Conservation (phyloP, 441 rosid genomes). For the Populus hybrid region DNA sequence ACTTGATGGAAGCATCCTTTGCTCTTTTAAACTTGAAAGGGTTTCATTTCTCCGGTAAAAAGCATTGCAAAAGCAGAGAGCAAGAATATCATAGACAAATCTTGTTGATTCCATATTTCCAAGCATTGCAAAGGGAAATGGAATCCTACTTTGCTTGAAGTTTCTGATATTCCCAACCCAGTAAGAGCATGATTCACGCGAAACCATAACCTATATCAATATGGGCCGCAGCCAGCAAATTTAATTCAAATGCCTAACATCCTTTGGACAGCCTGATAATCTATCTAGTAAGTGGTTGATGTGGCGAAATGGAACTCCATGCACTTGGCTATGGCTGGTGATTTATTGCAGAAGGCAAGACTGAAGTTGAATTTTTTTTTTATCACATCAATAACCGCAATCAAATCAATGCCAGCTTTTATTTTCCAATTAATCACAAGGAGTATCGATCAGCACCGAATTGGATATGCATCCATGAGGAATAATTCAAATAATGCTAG, state of each 20-base stretch:
- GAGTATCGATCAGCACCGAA: not conserved
- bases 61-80: not conserved
- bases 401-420: not conserved
- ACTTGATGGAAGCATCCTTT: conserved; percentile 1
- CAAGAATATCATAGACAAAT: not conserved
- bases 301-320: not conserved
- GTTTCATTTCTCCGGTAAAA: not conserved
- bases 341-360: not conserved
- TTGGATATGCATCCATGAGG: not conserved
- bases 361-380: not conserved
- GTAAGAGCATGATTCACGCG: not conserved
- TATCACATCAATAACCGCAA: not conserved
- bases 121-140: not conserved
- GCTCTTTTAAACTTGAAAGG: not conserved
- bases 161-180: conserved; percentile 15
- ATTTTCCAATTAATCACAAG: not conserved
- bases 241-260: not conserved
- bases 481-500: not conserved
- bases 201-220: not conserved
- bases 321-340: not conserved
- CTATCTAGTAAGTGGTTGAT: not conserved
- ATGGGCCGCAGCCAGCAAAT: not conserved
- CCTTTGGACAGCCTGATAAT: not conserved
- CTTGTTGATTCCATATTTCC: not conserved
- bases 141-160: conserved; percentile 26